These are phyloP conservation scores for Angomonas ambiguus DNA, from an alignment of 208 protist genomes.

Conservation along the genomic window DNA sequence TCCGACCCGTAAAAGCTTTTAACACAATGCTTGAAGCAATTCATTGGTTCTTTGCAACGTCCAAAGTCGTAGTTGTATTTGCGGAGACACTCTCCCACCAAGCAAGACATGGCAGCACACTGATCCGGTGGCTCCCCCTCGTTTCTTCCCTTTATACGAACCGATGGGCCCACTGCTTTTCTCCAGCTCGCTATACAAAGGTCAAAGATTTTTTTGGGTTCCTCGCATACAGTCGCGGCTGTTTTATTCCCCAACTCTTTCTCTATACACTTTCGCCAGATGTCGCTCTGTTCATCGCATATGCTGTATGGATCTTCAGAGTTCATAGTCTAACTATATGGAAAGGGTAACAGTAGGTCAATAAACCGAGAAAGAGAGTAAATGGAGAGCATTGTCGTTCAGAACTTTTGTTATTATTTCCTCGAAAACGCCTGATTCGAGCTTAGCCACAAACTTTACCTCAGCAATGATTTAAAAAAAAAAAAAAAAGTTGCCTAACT, in stretches of 20 bases:
- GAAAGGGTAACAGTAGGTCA: too few relatives aligned
- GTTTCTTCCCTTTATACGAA: slow-evolving; percentile 60
- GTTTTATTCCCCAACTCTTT: slow-evolving; percentile 33
- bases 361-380: slow-evolving; percentile 8
- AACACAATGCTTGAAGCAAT: slow-evolving; percentile 81
- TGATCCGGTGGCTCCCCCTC: slow-evolving; percentile 72
- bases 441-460: too few relatives aligned
- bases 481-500: slow-evolving; percentile 5
- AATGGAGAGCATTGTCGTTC: neutral
- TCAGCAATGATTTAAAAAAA: neutral
- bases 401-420: too few relatives aligned
- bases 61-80: slow-evolving; percentile 73
- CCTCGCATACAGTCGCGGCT: slow-evolving; percentile 32
- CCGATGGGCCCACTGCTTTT: slow-evolving; percentile 25
- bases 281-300: slow-evolving; percentile 58
- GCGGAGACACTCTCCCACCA: slow-evolving; percentile 66
- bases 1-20: slow-evolving; percentile 68
- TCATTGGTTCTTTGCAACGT: slow-evolving; percentile 56
- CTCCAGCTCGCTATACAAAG: slow-evolving; percentile 54
- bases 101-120: slow-evolving; percentile 72
- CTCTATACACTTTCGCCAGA: slow-evolving; percentile 60
- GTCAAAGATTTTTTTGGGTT: slow-evolving; percentile 33
- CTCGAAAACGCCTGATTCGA: too few relatives aligned
- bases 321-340: too few relatives aligned
- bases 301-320: slow-evolving; percentile 9